A percentile compares a stretch with the other conserved stretches of the same genome.
phyloP scores from a whole-genome alignment of 257 asterid genomes.

The Euphrasia confusa region DNA sequence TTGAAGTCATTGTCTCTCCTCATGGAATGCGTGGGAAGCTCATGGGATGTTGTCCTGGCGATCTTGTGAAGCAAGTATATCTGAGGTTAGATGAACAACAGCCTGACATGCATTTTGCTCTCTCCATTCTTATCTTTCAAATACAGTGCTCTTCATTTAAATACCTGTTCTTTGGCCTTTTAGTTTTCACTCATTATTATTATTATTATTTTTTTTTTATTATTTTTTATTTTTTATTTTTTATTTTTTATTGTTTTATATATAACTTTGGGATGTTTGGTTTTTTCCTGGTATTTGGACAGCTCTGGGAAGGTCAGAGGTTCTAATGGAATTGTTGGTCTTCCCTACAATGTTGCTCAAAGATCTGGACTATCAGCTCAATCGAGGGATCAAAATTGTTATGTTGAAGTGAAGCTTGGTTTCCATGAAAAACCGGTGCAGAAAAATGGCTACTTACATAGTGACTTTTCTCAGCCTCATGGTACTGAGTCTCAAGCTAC shows the following conservation, averaged over 20 bases:
- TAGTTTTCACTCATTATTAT: slow-evolving; percentile 14
- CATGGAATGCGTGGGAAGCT: slow-evolving; percentile 98
- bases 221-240: background rate
- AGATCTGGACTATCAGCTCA: slow-evolving; percentile 60
- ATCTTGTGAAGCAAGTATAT: slow-evolving; percentile 94
- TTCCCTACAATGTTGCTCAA: slow-evolving; percentile 56
- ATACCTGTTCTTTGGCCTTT: slow-evolving; percentile 17
- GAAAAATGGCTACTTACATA: slow-evolving; percentile 33
- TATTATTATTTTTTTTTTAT: too few relatives aligned
- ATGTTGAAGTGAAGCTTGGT: slow-evolving; percentile 85
- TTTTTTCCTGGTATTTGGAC: slow-evolving; percentile 32
- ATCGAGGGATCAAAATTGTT: slow-evolving; percentile 73
- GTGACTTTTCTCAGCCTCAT: slow-evolving; percentile 42
- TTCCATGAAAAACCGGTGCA: slow-evolving; percentile 48
- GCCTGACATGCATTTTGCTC: slow-evolving; percentile 3
- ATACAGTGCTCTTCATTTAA: background rate
- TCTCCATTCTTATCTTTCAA: slow-evolving; percentile 5
- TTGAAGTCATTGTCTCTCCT: slow-evolving; percentile 88
- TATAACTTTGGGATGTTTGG: background rate
- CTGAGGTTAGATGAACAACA: slow-evolving; percentile 52
- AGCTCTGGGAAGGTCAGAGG: slow-evolving; percentile 77
- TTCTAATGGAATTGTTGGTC: slow-evolving; percentile 79
- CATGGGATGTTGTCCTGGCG: slow-evolving; percentile 84
- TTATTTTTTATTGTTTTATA: background rate
- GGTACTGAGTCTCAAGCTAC: slow-evolving; percentile 43